Percentiles rank a stretch among this genome's conserved stretches.
phyloP scores from a whole-genome alignment of 441 rosid species.

The Capsella rubella region DNA sequence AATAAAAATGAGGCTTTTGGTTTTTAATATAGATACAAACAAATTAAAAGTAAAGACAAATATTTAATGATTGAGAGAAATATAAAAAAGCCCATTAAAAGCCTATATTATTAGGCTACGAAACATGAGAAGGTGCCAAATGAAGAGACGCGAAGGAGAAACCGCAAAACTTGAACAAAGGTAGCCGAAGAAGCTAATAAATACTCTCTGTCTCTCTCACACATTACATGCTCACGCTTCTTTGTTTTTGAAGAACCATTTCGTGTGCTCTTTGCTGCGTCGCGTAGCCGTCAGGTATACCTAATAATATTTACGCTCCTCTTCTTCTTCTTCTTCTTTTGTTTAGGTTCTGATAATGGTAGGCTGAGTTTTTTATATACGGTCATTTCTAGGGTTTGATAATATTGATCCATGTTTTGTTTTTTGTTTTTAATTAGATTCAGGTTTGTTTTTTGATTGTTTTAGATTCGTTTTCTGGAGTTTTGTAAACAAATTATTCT shows the following conservation, averaged over 20 bases:
- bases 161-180: conserved; percentile 22
- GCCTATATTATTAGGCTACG: conserved; percentile 19
- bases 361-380: background rate
- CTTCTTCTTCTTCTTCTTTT: too few species aligned
- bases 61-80: background rate
- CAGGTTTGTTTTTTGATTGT: background rate
- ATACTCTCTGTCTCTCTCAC: background rate
- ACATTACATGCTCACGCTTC: background rate
- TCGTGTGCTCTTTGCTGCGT: background rate
- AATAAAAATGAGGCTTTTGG: background rate
- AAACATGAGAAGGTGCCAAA: conserved; percentile 13
- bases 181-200: background rate
- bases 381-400: background rate
- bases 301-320: too few species aligned
- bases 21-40: background rate
- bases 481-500: background rate
- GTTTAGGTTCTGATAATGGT: background rate
- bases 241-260: conserved; percentile 9
- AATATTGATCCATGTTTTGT: background rate
- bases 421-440: background rate
- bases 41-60: background rate
- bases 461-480: background rate
- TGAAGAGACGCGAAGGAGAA: background rate
- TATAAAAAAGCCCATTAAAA: background rate
- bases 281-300: conserved; percentile 14